phyloP scores from a whole-genome alignment of 2,329 filamentous ascomycete genomes.

The Fusarium avenaceum region DNA sequence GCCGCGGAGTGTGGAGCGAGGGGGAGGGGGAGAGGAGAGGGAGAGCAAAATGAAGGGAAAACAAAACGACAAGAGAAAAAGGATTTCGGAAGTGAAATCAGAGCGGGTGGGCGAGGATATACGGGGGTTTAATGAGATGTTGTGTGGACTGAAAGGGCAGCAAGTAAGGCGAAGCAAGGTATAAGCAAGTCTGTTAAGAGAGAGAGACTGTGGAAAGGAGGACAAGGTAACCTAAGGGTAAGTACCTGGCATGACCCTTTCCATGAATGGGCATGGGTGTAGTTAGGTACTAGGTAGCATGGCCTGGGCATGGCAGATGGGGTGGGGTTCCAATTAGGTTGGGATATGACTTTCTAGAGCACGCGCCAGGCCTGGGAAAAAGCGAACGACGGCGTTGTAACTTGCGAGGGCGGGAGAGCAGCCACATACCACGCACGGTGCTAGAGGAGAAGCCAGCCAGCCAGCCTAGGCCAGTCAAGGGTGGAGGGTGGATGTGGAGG shows the following conservation, averaged over 20 bases:
- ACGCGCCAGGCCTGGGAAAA: conserved; percentile 40
- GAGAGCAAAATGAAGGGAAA: conserved; percentile 50
- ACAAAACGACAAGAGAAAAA: conserved; percentile 51
- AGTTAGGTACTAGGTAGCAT: neutral
- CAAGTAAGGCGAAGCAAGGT: conserved; percentile 31
- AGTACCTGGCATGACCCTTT: conserved; percentile 24
- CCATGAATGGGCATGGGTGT: conserved; percentile 8
- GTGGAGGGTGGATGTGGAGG: conserved; percentile 13
- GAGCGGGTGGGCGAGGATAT: conserved; percentile 47
- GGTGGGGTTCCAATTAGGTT: conserved; percentile 39
- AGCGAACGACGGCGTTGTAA: conserved; percentile 36
- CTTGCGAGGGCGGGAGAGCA: conserved; percentile 40
- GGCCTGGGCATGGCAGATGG: conserved; percentile 27
- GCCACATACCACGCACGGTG: conserved; percentile 51
- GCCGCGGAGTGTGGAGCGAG: conserved; percentile 53
- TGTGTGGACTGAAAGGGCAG: conserved; percentile 36
- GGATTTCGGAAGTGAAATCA: conserved; percentile 49
- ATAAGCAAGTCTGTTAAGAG: conserved; percentile 26
- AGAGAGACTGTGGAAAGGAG: conserved; percentile 23
- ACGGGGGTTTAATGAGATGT: conserved; percentile 54
- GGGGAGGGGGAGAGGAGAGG: conserved; percentile 39
- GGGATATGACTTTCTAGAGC: conserved; percentile 40
- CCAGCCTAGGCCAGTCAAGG: neutral
- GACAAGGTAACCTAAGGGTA: conserved; percentile 39
- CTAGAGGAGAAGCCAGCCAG: conserved; percentile 1